Conservation (phyloP, 2,329 filamentous ascomycete species). For the Aspergillus jensenii region DNA sequence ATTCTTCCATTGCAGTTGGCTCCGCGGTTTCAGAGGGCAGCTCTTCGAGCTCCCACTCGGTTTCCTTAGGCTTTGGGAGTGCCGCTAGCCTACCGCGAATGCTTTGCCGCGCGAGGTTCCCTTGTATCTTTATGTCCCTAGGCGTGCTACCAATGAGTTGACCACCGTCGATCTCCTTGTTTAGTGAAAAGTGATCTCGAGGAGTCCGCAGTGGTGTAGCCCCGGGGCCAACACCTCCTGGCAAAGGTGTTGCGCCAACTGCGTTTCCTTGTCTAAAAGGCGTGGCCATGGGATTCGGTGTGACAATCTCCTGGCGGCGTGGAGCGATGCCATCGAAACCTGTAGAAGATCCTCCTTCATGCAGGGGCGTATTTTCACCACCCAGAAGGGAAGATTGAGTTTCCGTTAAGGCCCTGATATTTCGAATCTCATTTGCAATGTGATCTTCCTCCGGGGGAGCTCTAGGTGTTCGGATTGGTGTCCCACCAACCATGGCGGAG, state of each 20-base stretch:
- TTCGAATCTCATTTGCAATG: slow-evolving; percentile 93
- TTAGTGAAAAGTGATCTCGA: slow-evolving; percentile 82
- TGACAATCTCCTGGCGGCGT: slow-evolving; percentile 76
- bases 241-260: slow-evolving; percentile 65
- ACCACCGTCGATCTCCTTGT: slow-evolving; percentile 66
- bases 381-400: slow-evolving; percentile 92
- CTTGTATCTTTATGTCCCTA: slow-evolving; percentile 69
- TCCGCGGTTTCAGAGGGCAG: slow-evolving; percentile 80
- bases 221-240: slow-evolving; percentile 62
- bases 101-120: slow-evolving; percentile 67
- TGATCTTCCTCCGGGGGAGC: slow-evolving; percentile 91
- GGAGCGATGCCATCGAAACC: slow-evolving; percentile 85
- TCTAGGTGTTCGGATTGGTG: slow-evolving; percentile 87
- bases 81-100: slow-evolving; percentile 67
- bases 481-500: slow-evolving; percentile 72
- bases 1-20: slow-evolving; percentile 47
- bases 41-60: slow-evolving; percentile 85
- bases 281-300: slow-evolving; percentile 92
- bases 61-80: slow-evolving; percentile 88
- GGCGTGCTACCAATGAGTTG: slow-evolving; percentile 73
- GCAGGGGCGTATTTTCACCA: slow-evolving; percentile 87
- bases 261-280: slow-evolving; percentile 70
- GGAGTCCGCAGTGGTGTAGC: slow-evolving; percentile 86
- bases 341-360: slow-evolving; percentile 78
- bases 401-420: slow-evolving; percentile 87